phyloP scores from a whole-genome alignment of 805 yeast species.

The Lachancea nothofagi region DNA sequence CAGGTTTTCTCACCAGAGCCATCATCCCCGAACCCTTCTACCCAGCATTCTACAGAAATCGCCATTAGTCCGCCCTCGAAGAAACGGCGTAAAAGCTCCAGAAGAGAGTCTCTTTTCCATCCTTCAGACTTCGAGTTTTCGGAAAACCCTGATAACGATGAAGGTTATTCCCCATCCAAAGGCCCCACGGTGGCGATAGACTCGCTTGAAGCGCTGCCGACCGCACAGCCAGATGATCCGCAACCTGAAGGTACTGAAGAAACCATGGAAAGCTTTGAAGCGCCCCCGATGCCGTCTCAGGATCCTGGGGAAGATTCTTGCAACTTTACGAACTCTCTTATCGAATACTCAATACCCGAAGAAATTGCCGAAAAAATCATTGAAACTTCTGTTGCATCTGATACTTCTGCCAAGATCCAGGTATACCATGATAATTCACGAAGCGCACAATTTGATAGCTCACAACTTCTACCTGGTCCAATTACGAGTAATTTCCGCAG shows the following conservation, averaged over 20 bases:
- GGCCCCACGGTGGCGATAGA: neutral
- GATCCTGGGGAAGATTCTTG: slow-evolving; percentile 14
- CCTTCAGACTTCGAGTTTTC: slow-evolving; percentile 31
- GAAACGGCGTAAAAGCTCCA: slow-evolving; percentile 35
- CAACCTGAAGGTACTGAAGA: neutral
- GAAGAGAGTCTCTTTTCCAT: slow-evolving; percentile 39
- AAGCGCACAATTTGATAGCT: neutral
- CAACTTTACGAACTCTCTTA: slow-evolving; percentile 27
- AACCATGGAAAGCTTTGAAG: neutral
- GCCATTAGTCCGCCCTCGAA: slow-evolving; percentile 20
- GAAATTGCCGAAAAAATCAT: slow-evolving; percentile 15
- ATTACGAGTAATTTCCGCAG: slow-evolving; percentile 9
- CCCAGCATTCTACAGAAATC: slow-evolving; percentile 3
- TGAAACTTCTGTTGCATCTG: slow-evolving; percentile 1
- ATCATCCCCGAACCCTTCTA: neutral
- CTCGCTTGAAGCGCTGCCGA: neutral
- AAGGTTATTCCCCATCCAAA: neutral
- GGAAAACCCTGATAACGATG: slow-evolving; percentile 18
- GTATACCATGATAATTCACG: slow-evolving; percentile 8
- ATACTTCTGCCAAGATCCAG: slow-evolving; percentile 4
- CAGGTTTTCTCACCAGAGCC: slow-evolving; percentile 7
- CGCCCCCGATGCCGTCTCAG: slow-evolving; percentile 3
- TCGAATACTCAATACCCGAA: slow-evolving; percentile 33
- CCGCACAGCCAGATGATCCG: slow-evolving; percentile 7
- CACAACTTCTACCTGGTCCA: neutral